phyloP scores from a whole-genome alignment of 768 basidiomycete species.

The Tricholoma bakamatsutake region DNA sequence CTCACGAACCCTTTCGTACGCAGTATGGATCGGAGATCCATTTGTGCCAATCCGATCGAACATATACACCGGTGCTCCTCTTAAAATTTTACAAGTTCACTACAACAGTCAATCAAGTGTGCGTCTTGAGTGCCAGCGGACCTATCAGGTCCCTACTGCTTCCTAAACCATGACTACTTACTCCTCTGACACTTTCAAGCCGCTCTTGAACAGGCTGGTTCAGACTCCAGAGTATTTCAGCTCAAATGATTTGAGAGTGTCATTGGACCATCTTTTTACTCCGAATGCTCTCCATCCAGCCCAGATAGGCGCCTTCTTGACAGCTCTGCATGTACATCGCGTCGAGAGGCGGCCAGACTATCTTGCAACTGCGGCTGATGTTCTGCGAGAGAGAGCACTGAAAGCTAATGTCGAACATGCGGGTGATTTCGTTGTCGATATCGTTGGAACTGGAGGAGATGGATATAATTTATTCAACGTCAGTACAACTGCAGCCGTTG shows the following conservation, averaged over 20 bases:
- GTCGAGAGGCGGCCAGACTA: conserved; percentile 72
- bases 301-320: conserved; percentile 88
- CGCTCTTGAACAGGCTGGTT: conserved; percentile 70
- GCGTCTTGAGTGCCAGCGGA: background rate
- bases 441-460: conserved; percentile 94
- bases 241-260: conserved; percentile 61
- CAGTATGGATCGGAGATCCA: no score
- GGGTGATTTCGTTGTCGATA: conserved; percentile 66
- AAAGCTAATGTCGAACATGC: conserved; percentile 52
- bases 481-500: conserved; percentile 88
- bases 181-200: conserved; percentile 57
- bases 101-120: no score
- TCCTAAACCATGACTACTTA: conserved; percentile 14
- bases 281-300: conserved; percentile 57
- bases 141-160: background rate
- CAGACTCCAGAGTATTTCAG: conserved; percentile 80
- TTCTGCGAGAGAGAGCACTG: conserved; percentile 65
- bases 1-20: no score
- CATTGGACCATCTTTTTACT: conserved; percentile 71
- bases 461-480: conserved; percentile 97
- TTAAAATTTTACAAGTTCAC: no score
- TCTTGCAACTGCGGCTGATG: conserved; percentile 72
- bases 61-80: no score
- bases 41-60: no score
- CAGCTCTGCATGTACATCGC: conserved; percentile 75